These are phyloP conservation scores for Aspergillus sp. DNA, from an alignment of 2,329 filamentous ascomycete genomes.

Conservation along the genomic window DNA sequence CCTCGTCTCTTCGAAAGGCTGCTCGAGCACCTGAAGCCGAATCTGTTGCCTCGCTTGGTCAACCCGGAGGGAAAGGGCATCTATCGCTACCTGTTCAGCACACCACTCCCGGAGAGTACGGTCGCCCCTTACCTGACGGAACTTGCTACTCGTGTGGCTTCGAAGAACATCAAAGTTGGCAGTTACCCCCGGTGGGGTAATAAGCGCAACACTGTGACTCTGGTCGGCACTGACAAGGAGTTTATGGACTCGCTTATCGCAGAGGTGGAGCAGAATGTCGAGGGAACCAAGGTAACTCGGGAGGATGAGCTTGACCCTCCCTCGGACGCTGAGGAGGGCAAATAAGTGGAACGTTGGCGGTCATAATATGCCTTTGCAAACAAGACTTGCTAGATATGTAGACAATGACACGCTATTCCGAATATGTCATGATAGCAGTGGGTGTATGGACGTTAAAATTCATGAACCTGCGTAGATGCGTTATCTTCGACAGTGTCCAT, in stretches of 20 bases:
- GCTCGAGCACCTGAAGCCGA: conserved; percentile 73
- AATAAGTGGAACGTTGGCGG: not conserved
- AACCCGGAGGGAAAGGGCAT: conserved; percentile 83
- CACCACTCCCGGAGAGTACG: conserved; percentile 81
- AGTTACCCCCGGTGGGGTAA: conserved; percentile 94
- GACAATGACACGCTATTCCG: not conserved
- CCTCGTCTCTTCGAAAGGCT: conserved; percentile 80
- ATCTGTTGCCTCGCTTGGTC: conserved; percentile 67
- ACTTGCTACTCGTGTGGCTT: conserved; percentile 70
- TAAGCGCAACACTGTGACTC: conserved; percentile 82
- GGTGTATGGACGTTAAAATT: not conserved
- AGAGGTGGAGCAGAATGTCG: conserved; percentile 75
- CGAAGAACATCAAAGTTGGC: conserved; percentile 84
- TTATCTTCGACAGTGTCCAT: no score
- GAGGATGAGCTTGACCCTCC: conserved; percentile 71
- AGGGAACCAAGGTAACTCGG: conserved; percentile 67
- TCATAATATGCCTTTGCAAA: not conserved
- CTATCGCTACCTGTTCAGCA: conserved; percentile 77
- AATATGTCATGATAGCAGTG: not conserved
- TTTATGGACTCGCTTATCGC: conserved; percentile 76
- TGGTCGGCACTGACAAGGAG: conserved; percentile 74
- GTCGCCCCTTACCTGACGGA: conserved; percentile 82
- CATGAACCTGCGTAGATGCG: not conserved
- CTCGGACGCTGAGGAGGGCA: conserved; percentile 23
- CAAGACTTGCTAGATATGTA: conserved; percentile 2